Percentiles rank a stretch among this genome's conserved stretches.
Conservation (phyloP, 768 basidiomycete genomes). For the Termitomyces sp. region DNA sequence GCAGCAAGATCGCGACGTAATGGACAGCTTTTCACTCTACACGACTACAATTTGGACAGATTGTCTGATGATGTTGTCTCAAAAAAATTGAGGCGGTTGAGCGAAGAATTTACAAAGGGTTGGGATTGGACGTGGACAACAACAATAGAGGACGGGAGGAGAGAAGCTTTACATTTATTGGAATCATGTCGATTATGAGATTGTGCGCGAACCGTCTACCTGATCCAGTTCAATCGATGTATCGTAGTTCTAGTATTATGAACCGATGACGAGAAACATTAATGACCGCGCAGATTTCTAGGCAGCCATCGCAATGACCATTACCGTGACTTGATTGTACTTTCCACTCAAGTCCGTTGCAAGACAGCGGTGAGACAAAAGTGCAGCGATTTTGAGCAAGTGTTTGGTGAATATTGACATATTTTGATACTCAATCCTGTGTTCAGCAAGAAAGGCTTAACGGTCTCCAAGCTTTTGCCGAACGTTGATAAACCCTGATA, state of each 20-base stretch:
- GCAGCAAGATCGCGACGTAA: slow-evolving; percentile 32
- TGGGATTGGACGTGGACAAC: slow-evolving; percentile 64
- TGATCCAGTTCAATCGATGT: background rate
- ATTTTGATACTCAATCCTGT: no score
- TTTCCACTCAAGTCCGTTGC: no score
- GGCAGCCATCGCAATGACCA: no score
- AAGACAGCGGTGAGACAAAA: no score
- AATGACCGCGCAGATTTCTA: background rate
- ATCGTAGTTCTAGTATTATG: background rate
- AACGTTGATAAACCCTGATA: no score
- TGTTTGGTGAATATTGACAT: no score
- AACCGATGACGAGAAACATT: background rate
- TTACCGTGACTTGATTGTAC: no score
- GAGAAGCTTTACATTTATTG: slow-evolving; percentile 30
- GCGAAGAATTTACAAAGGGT: slow-evolving; percentile 35
- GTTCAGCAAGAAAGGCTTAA: no score
- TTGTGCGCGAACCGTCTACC: background rate
- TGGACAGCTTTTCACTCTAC: slow-evolving; percentile 36
- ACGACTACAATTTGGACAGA: slow-evolving; percentile 23
- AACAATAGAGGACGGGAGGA: slow-evolving; percentile 33
- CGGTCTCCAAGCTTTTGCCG: no score
- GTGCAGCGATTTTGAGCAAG: no score
- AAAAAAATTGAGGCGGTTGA: slow-evolving; percentile 32
- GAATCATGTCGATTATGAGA: slow-evolving; percentile 5
- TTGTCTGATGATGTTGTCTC: slow-evolving; percentile 21